Evolutionary conservation across 371 early-diverging fungal genomes (phyloP), one percentile per base, ranked within the genome.

Genomic region (Lichtheimia ornata): DNA sequence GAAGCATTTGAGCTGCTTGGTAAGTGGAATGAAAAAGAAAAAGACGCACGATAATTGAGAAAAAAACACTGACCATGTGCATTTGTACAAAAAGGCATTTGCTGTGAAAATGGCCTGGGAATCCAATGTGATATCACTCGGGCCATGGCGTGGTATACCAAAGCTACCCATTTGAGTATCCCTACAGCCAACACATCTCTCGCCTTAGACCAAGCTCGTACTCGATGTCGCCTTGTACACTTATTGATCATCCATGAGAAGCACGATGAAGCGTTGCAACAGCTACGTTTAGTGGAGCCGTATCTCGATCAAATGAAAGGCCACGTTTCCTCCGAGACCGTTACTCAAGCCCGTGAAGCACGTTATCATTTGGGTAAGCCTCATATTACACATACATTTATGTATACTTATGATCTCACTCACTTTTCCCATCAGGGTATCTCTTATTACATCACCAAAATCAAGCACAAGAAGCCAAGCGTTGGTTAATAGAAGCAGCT

Each of bases 281-380:
- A 61, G 6, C 18, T 55, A 17, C 64, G 28, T 28, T 56, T 42
- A 43, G 65, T 61, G 13, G 53, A 53, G 24, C 63, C 59, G 17
- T 35, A 59, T 14, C 67, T 65, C 4, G 57, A 68, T 35, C 58
- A 58, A 12, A 67, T 77, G 68, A 63, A 64, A 22, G 59, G 60
- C 11, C 40, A 73, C 40, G 43, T 43, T 6, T 71, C 67, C 1
- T 57, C 57, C 1, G 76, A 76, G 59, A 71, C 71, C 14, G 45
- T 58, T 15, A 53, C 42, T 12, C 77, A 73, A 59, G 65, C 72
- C 7, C 64, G 72, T n/a, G 68, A 66, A 24, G 66, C 71, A 56
- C 70, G 63, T 41, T 77, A 73, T 49, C 69, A 56, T 58, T 44
- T 73, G 13, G 76, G 76, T 72, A 47, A 47, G 47, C 14, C 18